Evolutionary conservation across 139 green algal genomes (phyloP).

Genomic region (Chlorella sorokiniana): DNA sequence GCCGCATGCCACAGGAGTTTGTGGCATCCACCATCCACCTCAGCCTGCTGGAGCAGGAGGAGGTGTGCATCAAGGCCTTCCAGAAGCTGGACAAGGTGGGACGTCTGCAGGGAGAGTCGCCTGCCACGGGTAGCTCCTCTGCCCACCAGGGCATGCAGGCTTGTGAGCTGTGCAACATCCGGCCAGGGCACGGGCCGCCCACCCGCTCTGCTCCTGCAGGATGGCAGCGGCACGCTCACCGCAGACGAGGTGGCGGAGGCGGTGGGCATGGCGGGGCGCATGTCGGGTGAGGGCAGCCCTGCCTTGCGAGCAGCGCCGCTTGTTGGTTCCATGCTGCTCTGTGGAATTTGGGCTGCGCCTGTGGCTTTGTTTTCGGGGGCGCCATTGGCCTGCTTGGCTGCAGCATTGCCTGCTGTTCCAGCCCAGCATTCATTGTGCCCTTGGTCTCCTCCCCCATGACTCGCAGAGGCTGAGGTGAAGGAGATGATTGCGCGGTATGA

Average conservation of each 20-base stretch:
- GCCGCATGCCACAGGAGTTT: not conserved
- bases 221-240: conserved; percentile 25
- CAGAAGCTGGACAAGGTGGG: conserved; percentile 44
- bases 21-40: conserved; percentile 71
- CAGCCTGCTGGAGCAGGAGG: conserved; percentile 62
- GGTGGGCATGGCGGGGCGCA: conserved; percentile 6
- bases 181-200: not conserved
- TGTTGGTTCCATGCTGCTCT: not conserved
- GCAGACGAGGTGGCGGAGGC: conserved; percentile 29
- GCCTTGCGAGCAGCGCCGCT: not conserved
- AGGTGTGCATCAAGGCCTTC: conserved; percentile 65
- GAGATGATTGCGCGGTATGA: conserved; percentile 44
- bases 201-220: not conserved
- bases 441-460: not conserved
- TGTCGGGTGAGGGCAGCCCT: not conserved
- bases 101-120: not conserved
- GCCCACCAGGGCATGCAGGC: not conserved
- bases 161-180: not conserved
- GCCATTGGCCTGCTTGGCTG: not conserved
- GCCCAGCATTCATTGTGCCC: not conserved
- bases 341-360: no score
- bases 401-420: not conserved
- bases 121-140: no score
- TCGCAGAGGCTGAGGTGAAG: conserved; percentile 31
- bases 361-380: no score